Evolutionary conservation across 1,139 yeast species (phyloP).

Genomic region (Citeromyces hawaiiensis): DNA sequence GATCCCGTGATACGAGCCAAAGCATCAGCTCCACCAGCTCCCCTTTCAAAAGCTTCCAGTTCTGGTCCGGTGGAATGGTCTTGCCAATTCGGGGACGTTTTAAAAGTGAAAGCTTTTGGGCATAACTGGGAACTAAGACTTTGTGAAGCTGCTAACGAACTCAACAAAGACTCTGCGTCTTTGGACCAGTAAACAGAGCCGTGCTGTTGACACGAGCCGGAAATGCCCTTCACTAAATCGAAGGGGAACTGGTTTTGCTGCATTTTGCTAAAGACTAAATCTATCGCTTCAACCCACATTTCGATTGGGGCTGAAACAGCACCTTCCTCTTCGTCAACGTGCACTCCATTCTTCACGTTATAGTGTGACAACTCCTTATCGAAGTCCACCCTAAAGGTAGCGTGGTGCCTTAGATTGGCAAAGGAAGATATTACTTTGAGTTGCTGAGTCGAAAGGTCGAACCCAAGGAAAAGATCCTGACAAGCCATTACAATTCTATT

Average conservation of each 20-base stretch:
- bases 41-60: conserved; percentile 44
- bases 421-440: conserved; percentile 62
- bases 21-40: conserved; percentile 48
- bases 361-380: conserved; percentile 51
- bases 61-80: conserved; percentile 79
- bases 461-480: conserved; percentile 41
- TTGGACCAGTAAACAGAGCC: conserved; percentile 77
- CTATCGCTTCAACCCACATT: conserved; percentile 84
- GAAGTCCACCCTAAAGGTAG: conserved; percentile 57
- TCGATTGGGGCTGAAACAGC: conserved; percentile 68
- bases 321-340: conserved; percentile 33
- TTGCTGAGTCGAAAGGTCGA: conserved; percentile 86
- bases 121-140: conserved; percentile 31
- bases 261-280: conserved; percentile 47
- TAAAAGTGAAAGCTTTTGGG: conserved; percentile 41
- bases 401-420: conserved; percentile 33
- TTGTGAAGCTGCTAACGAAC: conserved; percentile 14
- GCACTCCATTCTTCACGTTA: conserved; percentile 61
- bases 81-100: conserved; percentile 84
- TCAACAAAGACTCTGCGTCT: conserved; percentile 27
- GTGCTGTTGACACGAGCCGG: conserved; percentile 90
- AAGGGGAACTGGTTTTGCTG: conserved; percentile 41
- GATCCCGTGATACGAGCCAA: conserved; percentile 72
- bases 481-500: conserved; percentile 1
- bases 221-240: conserved; percentile 46